Evolutionary conservation across 345 rosid genomes (phyloP).

Genomic region (Salix suchowensis): DNA sequence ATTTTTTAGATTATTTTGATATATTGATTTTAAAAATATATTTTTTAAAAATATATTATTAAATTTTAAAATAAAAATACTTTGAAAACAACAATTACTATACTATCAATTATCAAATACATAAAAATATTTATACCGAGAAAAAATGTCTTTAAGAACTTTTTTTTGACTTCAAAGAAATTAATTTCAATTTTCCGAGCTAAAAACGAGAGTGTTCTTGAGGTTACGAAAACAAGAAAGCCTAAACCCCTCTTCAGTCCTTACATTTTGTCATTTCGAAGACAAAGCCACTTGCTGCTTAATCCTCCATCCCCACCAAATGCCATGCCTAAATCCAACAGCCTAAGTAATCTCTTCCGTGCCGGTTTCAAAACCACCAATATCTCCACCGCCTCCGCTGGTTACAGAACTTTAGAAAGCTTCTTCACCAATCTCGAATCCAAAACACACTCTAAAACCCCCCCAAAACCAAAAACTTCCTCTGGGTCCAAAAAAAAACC

Average conservation of each 20-base stretch:
- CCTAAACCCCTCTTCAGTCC: no score
- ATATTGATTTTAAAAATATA: no score
- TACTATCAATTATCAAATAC: no score
- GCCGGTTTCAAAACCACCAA: constrained; percentile 1
- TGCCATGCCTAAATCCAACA: constrained; percentile 33
- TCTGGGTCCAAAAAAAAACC: not conserved
- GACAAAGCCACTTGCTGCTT: not conserved
- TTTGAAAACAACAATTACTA: no score
- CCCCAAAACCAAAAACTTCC: not conserved
- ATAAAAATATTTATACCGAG: no score
- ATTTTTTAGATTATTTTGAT: no score
- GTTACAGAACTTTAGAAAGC: not conserved
- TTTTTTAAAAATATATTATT: no score
- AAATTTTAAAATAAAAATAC: no score
- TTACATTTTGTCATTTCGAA: not conserved
- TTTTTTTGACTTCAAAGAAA: no score
- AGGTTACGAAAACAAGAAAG: not conserved
- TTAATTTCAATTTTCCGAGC: no score
- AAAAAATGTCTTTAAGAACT: no score
- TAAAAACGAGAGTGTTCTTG: not conserved
- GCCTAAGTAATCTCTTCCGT: constrained; percentile 25
- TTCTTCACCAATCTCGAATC: not conserved
- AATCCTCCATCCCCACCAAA: constrained; percentile 6
- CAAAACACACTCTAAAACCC: not conserved
- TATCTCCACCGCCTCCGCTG: not conserved